Conservation (phyloP, 257 asterid species). For the Scutellaria barbata region DNA sequence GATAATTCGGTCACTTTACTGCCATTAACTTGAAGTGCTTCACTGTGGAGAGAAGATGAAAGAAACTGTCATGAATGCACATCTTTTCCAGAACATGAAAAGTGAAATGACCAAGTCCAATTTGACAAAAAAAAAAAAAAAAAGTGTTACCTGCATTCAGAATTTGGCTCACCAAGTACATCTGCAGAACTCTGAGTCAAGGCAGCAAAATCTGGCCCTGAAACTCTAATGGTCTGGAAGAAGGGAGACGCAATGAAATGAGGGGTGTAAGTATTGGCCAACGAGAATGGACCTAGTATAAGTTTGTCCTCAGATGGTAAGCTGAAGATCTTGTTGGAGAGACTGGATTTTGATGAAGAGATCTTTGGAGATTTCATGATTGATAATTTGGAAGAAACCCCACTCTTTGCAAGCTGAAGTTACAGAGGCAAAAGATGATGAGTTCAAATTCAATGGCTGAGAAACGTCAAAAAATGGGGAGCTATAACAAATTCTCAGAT, state of each 20-base stretch:
- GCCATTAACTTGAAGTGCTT: conserved; percentile 62
- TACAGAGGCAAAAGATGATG: conserved; percentile 49
- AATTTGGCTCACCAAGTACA: conserved; percentile 36
- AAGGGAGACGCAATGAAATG: conserved; percentile 79
- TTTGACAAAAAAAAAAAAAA: background rate
- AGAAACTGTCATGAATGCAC: background rate
- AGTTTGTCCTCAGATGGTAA: conserved; percentile 59
- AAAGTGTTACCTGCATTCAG: conserved; percentile 57
- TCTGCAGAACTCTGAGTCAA: conserved; percentile 56
- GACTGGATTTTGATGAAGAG: conserved; percentile 53
- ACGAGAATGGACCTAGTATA: conserved; percentile 61
- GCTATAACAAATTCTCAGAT: conserved; percentile 51
- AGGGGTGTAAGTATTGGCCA: conserved; percentile 65
- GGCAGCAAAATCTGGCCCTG: conserved; percentile 59
- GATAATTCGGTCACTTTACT: conserved; percentile 57
- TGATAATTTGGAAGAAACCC: conserved; percentile 71
- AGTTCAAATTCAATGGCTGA: conserved; percentile 44
- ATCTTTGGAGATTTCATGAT: conserved; percentile 72
- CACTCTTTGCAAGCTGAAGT: conserved; percentile 68
- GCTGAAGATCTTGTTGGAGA: conserved; percentile 49
- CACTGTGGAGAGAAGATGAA: conserved; percentile 37
- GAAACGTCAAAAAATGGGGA: conserved; percentile 64
- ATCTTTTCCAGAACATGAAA: background rate
- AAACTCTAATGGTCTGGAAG: conserved; percentile 68
- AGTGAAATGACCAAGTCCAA: background rate